phyloP scores from a whole-genome alignment of 2,329 filamentous ascomycete genomes.

The Canariomyces notabilis region DNA sequence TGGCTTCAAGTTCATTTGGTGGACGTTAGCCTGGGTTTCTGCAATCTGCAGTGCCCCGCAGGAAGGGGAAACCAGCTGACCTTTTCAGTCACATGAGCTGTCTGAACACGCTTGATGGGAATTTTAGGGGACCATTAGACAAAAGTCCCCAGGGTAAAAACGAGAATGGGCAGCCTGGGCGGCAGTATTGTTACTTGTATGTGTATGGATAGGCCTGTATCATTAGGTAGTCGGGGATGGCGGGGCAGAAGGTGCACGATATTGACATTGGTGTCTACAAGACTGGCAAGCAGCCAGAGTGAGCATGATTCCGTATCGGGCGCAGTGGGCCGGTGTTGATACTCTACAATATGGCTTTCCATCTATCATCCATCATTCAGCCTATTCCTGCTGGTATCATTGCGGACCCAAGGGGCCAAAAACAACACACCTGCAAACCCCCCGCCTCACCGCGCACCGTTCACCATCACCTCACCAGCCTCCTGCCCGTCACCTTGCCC shows the following conservation, averaged over 20 bases:
- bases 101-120: background rate
- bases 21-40: background rate
- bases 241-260: background rate
- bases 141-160: background rate
- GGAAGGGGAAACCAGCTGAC: background rate
- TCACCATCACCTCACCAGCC: conserved; percentile 28
- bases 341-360: no score
- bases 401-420: no score
- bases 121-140: background rate
- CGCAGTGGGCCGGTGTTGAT: no score
- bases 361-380: no score
- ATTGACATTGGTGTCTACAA: background rate
- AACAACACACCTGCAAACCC: no score
- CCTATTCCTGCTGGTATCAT: no score
- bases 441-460: conserved; percentile 32
- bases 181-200: background rate
- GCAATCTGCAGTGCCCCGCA: no score
- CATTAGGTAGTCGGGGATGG: background rate
- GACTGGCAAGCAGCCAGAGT: no score
- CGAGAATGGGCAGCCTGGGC: background rate
- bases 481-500: conserved; percentile 10
- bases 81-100: background rate
- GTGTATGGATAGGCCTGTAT: background rate
- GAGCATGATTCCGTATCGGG: no score
- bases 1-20: background rate